phyloP scores from a whole-genome alignment of 345 rosid genomes.

The Salix caprea region DNA sequence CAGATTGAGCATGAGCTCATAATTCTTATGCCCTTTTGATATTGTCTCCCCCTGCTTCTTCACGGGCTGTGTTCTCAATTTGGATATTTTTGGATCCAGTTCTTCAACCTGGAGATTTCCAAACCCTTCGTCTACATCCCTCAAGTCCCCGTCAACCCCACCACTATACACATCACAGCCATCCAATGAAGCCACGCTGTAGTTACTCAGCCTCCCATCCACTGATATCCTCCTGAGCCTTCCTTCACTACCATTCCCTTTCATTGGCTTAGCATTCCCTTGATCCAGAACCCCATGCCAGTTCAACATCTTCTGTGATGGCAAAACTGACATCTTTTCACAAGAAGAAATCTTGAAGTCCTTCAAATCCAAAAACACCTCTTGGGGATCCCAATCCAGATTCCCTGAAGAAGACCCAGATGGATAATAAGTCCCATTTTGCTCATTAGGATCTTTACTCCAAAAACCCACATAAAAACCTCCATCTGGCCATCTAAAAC shows the following conservation, averaged over 20 bases:
- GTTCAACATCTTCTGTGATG: conserved; percentile 77
- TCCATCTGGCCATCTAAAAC: conserved; percentile 63
- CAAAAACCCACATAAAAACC: conserved; percentile 86
- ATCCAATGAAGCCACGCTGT: conserved; percentile 29
- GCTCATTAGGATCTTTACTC: conserved; percentile 76
- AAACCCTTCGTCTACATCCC: conserved; percentile 41
- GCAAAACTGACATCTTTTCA: conserved; percentile 57
- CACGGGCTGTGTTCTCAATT: conserved; percentile 47
- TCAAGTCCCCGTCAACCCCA: conserved; percentile 32
- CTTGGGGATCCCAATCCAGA: conserved; percentile 79
- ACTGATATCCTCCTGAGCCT: conserved; percentile 56
- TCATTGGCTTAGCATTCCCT: conserved; percentile 24
- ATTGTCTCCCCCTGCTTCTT: conserved; percentile 85
- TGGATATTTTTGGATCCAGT: conserved; percentile 28
- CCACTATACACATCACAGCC: conserved; percentile 11
- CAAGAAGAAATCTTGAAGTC: conserved; percentile 58
- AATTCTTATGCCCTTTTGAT: conserved; percentile 89
- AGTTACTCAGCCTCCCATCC: conserved; percentile 62
- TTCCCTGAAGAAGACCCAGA: conserved; percentile 44
- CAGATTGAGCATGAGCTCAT: conserved; percentile 96
- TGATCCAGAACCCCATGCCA: conserved; percentile 39
- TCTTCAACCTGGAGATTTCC: conserved; percentile 43
- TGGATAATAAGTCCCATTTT: conserved; percentile 79
- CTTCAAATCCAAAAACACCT: conserved; percentile 51
- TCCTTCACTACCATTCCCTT: conserved; percentile 27